phyloP scores from a whole-genome alignment of 331 rosid species.

The Prunus yedoensis region DNA sequence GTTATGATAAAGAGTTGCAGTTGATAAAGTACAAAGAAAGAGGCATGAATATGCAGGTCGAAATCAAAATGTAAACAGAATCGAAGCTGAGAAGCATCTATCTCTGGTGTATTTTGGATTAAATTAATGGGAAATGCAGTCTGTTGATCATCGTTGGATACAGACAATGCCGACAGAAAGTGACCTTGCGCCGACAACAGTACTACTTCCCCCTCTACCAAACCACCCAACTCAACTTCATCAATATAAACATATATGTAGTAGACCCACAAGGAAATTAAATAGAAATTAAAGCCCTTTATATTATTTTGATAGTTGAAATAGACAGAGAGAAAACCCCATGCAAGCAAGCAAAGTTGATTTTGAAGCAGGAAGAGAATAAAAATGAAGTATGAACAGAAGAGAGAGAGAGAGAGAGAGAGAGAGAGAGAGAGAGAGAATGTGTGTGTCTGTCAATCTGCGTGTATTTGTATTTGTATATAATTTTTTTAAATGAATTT shows the following conservation, averaged over 20 bases:
- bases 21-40: constrained; percentile 11
- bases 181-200: constrained; percentile 90
- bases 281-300: constrained; percentile 12
- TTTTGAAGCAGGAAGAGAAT: constrained; percentile 6
- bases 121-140: constrained; percentile 37
- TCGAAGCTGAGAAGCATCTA: constrained; percentile 40
- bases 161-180: constrained; percentile 92
- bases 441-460: not conserved
- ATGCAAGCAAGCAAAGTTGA: constrained; percentile 18
- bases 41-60: constrained; percentile 21
- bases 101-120: constrained; percentile 37
- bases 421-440: not conserved
- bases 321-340: constrained; percentile 27
- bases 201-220: constrained; percentile 42
- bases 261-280: constrained; percentile 6
- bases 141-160: constrained; percentile 53
- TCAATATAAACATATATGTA: constrained; percentile 18
- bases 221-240: constrained; percentile 53
- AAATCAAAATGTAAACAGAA: constrained; percentile 41
- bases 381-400: constrained; percentile 13
- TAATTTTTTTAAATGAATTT: not conserved
- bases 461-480: not conserved
- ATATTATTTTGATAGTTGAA: constrained; percentile 33
- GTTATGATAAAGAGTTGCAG: constrained; percentile 40
- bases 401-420: not conserved